Conservation (phyloP, 2,329 filamentous ascomycete genomes). For the Cercospora berteroae region DNA sequence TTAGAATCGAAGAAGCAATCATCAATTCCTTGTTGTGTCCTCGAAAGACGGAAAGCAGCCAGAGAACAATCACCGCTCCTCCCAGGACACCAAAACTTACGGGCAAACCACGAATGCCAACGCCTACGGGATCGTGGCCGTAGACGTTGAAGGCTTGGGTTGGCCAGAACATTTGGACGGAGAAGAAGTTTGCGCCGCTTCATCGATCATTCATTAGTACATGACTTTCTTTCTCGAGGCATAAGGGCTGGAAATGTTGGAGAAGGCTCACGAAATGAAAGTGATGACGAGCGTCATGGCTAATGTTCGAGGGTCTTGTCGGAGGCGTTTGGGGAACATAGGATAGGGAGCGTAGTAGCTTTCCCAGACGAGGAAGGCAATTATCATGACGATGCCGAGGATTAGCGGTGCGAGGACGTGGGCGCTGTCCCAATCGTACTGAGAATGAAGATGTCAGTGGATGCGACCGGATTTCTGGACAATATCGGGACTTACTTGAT, state of each 20-base stretch:
- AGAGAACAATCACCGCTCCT: slow-evolving; percentile 60
- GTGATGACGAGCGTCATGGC: slow-evolving; percentile 42
- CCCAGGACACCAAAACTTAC: slow-evolving; percentile 62
- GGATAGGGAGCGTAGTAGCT: slow-evolving; percentile 27
- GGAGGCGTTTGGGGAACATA: slow-evolving; percentile 34
- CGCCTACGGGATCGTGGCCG: slow-evolving; percentile 59
- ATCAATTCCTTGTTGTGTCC: slow-evolving; percentile 62
- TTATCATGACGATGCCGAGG: slow-evolving; percentile 34
- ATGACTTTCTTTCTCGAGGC: no score
- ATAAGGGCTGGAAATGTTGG: no score
- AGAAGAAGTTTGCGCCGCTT: slow-evolving; percentile 42
- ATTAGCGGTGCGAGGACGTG: slow-evolving; percentile 38
- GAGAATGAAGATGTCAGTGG: not conserved
- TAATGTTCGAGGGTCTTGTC: slow-evolving; percentile 35
- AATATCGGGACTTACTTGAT: slow-evolving; percentile 20
- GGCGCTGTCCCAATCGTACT: slow-evolving; percentile 34
- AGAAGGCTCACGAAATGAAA: slow-evolving; percentile 37
- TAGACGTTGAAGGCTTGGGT: slow-evolving; percentile 42
- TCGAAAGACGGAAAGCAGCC: slow-evolving; percentile 57
- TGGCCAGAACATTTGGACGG: slow-evolving; percentile 35
- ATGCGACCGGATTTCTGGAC: not conserved
- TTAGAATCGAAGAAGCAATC: slow-evolving; percentile 59
- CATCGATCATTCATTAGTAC: no score
- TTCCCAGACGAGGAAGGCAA: slow-evolving; percentile 38
- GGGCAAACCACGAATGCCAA: slow-evolving; percentile 63